Percentiles rank a stretch among this genome's conserved stretches.
Evolutionary conservation across 2,329 filamentous ascomycete species (phyloP).

Genomic region (Xylariaceae sp.): DNA sequence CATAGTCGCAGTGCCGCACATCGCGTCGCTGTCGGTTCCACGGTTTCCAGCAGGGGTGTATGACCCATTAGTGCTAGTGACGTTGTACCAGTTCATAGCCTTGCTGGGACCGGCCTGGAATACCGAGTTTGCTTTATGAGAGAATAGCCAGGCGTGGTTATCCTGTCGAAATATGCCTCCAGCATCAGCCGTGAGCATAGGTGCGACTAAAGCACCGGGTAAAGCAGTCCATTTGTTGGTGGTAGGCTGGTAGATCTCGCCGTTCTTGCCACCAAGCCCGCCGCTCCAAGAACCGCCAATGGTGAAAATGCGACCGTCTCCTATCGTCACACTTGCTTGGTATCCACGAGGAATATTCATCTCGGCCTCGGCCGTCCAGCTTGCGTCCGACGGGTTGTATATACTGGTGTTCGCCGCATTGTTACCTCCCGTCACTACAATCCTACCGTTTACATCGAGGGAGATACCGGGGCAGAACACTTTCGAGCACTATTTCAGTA

Average conservation of each 20-base stretch:
- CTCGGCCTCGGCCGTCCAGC: conserved; percentile 37
- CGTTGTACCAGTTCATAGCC: conserved; percentile 50
- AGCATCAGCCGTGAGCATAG: conserved; percentile 47
- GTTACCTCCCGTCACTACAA: conserved; percentile 53
- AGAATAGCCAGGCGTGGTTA: conserved; percentile 53
- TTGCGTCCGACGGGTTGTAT: conserved; percentile 37
- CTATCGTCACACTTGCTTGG: conserved; percentile 46
- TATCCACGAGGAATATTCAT: conserved; percentile 50
- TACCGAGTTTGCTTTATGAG: conserved; percentile 43
- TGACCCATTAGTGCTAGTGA: conserved; percentile 35
- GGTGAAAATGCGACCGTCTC: conserved; percentile 52
- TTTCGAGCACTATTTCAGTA: too few relatives aligned
- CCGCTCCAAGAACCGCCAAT: conserved; percentile 58
- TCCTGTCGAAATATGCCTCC: conserved; percentile 43
- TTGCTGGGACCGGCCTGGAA: conserved; percentile 48
- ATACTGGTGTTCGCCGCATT: conserved; percentile 46
- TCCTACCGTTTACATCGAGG: conserved; percentile 43
- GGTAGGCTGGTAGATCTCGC: conserved; percentile 48
- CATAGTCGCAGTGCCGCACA: conserved; percentile 51
- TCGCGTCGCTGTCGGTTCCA: conserved; percentile 40
- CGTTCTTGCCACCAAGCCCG: conserved; percentile 47
- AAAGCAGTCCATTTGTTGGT: conserved; percentile 45
- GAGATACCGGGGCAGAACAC: conserved; percentile 57
- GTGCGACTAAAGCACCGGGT: conserved; percentile 39
- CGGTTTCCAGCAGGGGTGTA: conserved; percentile 40